These are phyloP conservation scores for Populus nigra DNA, from an alignment of 345 rosid species.

Conservation along the genomic window DNA sequence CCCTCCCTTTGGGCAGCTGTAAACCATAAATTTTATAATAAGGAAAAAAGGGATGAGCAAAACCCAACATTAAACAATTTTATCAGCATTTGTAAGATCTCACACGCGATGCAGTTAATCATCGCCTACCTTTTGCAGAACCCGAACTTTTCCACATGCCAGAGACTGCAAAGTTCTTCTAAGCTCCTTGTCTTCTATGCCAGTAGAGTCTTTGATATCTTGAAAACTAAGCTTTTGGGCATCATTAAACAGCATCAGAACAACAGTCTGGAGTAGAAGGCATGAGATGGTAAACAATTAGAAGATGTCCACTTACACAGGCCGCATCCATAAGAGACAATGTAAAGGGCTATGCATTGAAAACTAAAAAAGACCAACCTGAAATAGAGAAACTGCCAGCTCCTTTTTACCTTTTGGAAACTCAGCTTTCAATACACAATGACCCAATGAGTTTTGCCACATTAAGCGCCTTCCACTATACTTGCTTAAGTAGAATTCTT, in stretches of 20 bases:
- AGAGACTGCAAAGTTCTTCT: constrained; percentile 93
- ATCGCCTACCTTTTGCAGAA: constrained; percentile 72
- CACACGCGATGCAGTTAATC: background rate
- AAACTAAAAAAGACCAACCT: constrained; percentile 47
- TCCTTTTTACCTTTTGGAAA: constrained; percentile 90
- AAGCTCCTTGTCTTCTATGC: constrained; percentile 93
- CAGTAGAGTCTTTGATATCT: constrained; percentile 87
- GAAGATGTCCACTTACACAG: constrained; percentile 2
- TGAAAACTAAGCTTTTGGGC: constrained; percentile 85
- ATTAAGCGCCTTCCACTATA: constrained; percentile 95
- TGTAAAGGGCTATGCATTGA: background rate
- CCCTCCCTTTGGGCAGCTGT: constrained; percentile 92
- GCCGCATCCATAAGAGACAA: background rate
- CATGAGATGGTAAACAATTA: constrained; percentile 17
- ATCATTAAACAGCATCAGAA: constrained; percentile 93
- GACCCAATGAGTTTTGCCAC: constrained; percentile 98
- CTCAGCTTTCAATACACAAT: constrained; percentile 91
- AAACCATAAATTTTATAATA: constrained; percentile 6
- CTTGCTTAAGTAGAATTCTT: constrained; percentile 94
- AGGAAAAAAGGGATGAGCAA: background rate
- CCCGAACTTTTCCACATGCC: constrained; percentile 96
- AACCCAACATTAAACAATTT: background rate
- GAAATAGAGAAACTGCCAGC: constrained; percentile 94
- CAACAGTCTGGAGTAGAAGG: constrained; percentile 67
- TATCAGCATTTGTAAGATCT: background rate